phyloP scores from a whole-genome alignment of 139 green algal genomes.

The Picochlorum sp. region DNA sequence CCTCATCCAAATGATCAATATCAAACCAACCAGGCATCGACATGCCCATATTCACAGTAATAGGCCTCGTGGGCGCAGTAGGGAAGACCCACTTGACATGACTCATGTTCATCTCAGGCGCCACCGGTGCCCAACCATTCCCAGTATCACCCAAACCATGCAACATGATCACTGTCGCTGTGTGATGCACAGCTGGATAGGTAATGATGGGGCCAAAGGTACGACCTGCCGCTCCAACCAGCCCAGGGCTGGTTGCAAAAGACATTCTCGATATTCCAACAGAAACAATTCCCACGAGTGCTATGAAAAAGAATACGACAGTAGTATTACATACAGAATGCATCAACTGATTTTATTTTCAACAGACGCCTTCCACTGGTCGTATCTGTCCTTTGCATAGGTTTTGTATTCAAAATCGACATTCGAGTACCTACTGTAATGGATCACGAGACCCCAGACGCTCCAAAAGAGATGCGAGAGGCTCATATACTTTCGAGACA shows the following conservation, averaged over 20 bases:
- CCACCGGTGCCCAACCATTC: constrained; percentile 29
- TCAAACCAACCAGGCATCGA: constrained; percentile 48
- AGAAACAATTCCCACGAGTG: neutral
- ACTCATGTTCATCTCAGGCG: constrained; percentile 21
- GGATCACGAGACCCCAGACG: too few species aligned
- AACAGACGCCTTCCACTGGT: too few species aligned
- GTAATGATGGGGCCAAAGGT: constrained; percentile 14
- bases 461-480: too few species aligned
- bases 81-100: constrained; percentile 39
- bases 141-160: constrained; percentile 32
- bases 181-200: constrained; percentile 4
- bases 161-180: constrained; percentile 33
- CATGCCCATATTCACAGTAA: constrained; percentile 42
- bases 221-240: neutral
- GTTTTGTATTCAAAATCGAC: too few species aligned
- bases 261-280: neutral
- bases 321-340: too few species aligned
- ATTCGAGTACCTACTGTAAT: too few species aligned
- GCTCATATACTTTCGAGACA: too few species aligned
- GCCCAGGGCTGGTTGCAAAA: neutral
- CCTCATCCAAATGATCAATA: constrained; percentile 25
- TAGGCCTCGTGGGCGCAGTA: constrained; percentile 33
- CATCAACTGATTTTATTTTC: too few species aligned
- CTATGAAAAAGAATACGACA: neutral
- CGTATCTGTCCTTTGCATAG: too few species aligned